phyloP scores from a whole-genome alignment of 2,329 filamentous ascomycete species.

The Epichloe uncinata region DNA sequence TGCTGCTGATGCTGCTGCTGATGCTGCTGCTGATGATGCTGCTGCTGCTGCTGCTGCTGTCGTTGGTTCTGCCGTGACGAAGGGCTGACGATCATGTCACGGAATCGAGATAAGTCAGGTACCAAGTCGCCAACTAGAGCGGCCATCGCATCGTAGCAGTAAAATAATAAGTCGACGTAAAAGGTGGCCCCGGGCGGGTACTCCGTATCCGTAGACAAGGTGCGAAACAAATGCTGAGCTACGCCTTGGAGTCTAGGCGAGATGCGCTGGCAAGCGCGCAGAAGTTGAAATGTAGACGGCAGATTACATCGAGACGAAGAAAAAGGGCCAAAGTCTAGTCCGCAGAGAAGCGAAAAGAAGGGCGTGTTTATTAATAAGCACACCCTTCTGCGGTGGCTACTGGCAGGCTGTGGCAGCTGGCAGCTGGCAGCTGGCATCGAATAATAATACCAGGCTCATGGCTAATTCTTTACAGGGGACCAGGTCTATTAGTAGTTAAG shows the following conservation, averaged over 20 bases:
- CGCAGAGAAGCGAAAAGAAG: too few relatives aligned
- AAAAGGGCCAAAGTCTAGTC: background rate
- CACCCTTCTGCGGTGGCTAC: too few relatives aligned
- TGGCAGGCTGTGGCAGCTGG: too few relatives aligned
- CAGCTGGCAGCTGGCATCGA: too few relatives aligned
- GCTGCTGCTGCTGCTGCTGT: constrained; percentile 18
- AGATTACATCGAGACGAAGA: background rate
- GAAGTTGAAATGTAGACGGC: background rate
- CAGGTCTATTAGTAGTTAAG: too few relatives aligned
- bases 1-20: too few relatives aligned
- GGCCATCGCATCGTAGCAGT: constrained; percentile 39
- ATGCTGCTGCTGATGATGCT: too few relatives aligned
- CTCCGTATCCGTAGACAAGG: background rate
- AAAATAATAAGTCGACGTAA: background rate
- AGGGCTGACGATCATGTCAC: constrained; percentile 50
- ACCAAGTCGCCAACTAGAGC: constrained; percentile 58
- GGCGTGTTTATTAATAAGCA: too few relatives aligned
- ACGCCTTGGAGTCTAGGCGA: background rate
- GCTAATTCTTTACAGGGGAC: too few relatives aligned
- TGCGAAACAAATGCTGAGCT: background rate
- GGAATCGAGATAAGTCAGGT: constrained; percentile 57
- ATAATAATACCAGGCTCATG: too few relatives aligned
- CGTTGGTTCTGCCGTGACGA: constrained; percentile 33
- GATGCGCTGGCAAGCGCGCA: constrained; percentile 1
- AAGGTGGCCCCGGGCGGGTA: background rate